Conservation (phyloP, 2,329 filamentous ascomycete genomes). For the Penicillium sp. region DNA sequence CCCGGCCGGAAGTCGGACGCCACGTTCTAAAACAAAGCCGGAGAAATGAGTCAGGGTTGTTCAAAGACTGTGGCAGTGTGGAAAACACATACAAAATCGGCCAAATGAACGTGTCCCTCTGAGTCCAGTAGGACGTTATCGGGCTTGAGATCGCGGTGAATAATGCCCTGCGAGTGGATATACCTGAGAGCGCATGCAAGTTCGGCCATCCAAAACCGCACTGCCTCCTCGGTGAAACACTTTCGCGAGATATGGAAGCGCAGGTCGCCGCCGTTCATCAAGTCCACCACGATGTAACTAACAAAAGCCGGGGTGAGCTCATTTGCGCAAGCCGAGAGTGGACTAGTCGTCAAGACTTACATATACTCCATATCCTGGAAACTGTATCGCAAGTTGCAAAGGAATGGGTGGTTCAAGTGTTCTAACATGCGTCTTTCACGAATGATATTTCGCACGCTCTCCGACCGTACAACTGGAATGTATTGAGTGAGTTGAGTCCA, state of each 20-base stretch:
- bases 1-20: constrained; percentile 85
- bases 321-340: not conserved
- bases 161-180: constrained; percentile 78
- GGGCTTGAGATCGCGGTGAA: constrained; percentile 86
- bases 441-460: constrained; percentile 97
- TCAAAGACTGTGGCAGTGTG: not conserved
- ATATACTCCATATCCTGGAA: constrained; percentile 99
- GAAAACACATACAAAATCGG: constrained; percentile 72
- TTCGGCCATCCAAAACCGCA: constrained; percentile 95
- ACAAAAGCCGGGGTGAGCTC: not conserved
- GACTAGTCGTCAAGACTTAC: constrained; percentile 48
- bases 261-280: constrained; percentile 96
- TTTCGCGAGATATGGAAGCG: constrained; percentile 97
- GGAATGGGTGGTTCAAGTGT: constrained; percentile 94
- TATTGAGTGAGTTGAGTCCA: constrained; percentile 4
- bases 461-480: constrained; percentile 78
- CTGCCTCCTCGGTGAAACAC: constrained; percentile 94
- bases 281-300: constrained; percentile 86
- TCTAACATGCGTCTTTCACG: constrained; percentile 96
- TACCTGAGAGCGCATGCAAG: constrained; percentile 86
- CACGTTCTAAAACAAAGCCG: constrained; percentile 63
- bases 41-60: constrained; percentile 10
- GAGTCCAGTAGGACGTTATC: constrained; percentile 85
- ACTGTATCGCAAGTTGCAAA: constrained; percentile 97
- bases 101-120: constrained; percentile 91